Evolutionary conservation across 345 rosid species (phyloP).

Genomic region (Acer yangbiense): DNA sequence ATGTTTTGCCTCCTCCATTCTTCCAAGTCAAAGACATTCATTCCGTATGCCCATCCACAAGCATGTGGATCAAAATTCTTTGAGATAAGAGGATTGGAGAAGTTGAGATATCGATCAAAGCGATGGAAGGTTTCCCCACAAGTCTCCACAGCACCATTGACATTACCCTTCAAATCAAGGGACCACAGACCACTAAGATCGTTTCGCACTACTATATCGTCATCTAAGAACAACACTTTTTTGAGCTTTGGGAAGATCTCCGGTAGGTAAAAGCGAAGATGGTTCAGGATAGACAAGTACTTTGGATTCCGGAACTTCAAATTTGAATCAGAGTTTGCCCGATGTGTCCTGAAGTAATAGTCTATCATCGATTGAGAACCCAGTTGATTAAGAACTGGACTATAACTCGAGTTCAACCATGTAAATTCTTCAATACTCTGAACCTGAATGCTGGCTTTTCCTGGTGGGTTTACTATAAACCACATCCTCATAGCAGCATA

Average conservation of each 20-base stretch:
- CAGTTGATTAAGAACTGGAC: constrained; percentile 96
- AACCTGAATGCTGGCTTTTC: constrained; percentile 82
- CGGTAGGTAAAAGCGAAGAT: constrained; percentile 95
- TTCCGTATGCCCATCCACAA: constrained; percentile 99
- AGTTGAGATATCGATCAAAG: constrained; percentile 95
- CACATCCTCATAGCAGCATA: constrained; percentile 99
- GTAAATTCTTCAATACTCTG: constrained; percentile 90
- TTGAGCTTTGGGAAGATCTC: constrained; percentile 92
- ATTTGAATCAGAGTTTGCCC: constrained; percentile 70
- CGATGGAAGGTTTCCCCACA: constrained; percentile 98
- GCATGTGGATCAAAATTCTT: constrained; percentile 88
- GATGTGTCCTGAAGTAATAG: constrained; percentile 88
- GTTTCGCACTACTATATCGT: constrained; percentile 91
- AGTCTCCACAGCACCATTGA: constrained; percentile 99
- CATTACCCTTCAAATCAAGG: constrained; percentile 87
- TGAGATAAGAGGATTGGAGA: constrained; percentile 91
- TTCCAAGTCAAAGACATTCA: constrained; percentile 88
- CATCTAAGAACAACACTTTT: constrained; percentile 92
- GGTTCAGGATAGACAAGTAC: constrained; percentile 92
- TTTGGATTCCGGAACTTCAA: constrained; percentile 95
- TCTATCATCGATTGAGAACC: constrained; percentile 85
- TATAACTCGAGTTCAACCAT: constrained; percentile 93
- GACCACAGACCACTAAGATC: constrained; percentile 88
- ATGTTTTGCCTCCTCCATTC: constrained; percentile 91
- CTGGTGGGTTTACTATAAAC: constrained; percentile 86